phyloP scores from a whole-genome alignment of 257 asterid species.

The Nicotiana noctiflora region DNA sequence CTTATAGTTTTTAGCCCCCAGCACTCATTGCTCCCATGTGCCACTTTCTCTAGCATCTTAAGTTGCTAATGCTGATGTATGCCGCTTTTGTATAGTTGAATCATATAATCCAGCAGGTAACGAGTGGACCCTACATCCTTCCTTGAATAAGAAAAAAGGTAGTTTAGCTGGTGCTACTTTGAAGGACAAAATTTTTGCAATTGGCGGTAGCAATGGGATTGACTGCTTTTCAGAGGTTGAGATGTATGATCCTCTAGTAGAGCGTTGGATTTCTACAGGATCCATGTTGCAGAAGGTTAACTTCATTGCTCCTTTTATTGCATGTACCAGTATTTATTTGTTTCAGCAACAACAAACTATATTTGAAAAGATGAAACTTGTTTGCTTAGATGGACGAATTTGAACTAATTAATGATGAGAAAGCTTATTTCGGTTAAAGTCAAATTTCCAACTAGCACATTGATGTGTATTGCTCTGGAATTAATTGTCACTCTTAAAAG shows the following conservation, averaged over 20 bases:
- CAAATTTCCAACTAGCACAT: neutral
- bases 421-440: neutral
- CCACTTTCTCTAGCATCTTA: neutral
- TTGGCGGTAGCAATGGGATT: slow-evolving; percentile 68
- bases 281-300: slow-evolving; percentile 75
- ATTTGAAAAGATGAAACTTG: neutral
- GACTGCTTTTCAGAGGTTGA: slow-evolving; percentile 62
- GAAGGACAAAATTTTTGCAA: slow-evolving; percentile 47
- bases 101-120: slow-evolving; percentile 48
- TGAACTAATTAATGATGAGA: neutral
- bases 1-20: neutral
- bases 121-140: slow-evolving; percentile 50
- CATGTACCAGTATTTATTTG: neutral
- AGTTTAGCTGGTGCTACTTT: slow-evolving; percentile 64
- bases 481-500: neutral
- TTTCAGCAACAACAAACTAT: neutral
- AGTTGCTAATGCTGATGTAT: neutral
- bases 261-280: slow-evolving; percentile 69
- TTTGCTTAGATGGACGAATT: neutral
- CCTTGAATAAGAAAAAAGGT: slow-evolving; percentile 54
- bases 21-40: neutral
- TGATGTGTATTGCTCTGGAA: neutral
- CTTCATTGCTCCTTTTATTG: neutral
- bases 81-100: slow-evolving; percentile 50
- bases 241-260: slow-evolving; percentile 65